Base-by-base conservation (phyloP, 108 stramenopile genomes). In the Aurantiochytrium sp. region DNA sequence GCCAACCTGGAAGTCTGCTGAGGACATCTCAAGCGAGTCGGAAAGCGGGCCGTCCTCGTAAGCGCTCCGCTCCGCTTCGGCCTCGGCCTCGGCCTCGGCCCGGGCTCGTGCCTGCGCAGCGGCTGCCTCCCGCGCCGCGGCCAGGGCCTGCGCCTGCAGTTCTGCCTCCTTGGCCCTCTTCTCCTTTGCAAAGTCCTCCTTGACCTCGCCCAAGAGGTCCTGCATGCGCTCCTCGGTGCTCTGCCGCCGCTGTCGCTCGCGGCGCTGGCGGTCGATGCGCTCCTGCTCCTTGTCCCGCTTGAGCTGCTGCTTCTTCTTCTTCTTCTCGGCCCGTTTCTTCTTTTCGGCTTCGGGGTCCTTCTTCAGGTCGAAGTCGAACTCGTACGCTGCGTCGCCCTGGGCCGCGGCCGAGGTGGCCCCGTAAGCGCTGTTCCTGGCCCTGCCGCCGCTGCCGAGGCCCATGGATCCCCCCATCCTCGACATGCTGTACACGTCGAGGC, bases 21-120 rank as follows among this genome's bases (percentile, higher is more conserved):
- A 81, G 15, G 73, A 81, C 73, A 81, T 81, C 2, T 81, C 73
- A 6, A 81, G 73, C 42, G 73, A 81, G 73, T 81, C 73, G 12
- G 73, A 81, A 42, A 65, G 59, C 34, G 10, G 59, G 3, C 31
- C n/a, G 31, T 41, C 73, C 6, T 48, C 73, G 2, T 81, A 6
- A 41, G 6, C 27, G 1, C 3, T 37, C 36, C 6, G 19, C 8
- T 42, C 27, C 39, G n/a, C 27, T 48, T 81, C 73, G 12, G 39
- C 39, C 12, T 81, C 42, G 6, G 12, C 39, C 2, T 41, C 73
- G 6, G 50, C 36, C 19, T 19, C 10, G 12, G 50, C 50, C 1
- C 50, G 50, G 17, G 8, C 50, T 17, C 15, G 15, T 65, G 59
- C 59, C 15, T 15, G 22, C 6, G 34, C 32, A 4, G 32, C 32